A percentile compares a stretch with the other conserved stretches of the same genome.
phyloP scores from a whole-genome alignment of 371 early-diverging fungal species.

The Blakeslea trispora region DNA sequence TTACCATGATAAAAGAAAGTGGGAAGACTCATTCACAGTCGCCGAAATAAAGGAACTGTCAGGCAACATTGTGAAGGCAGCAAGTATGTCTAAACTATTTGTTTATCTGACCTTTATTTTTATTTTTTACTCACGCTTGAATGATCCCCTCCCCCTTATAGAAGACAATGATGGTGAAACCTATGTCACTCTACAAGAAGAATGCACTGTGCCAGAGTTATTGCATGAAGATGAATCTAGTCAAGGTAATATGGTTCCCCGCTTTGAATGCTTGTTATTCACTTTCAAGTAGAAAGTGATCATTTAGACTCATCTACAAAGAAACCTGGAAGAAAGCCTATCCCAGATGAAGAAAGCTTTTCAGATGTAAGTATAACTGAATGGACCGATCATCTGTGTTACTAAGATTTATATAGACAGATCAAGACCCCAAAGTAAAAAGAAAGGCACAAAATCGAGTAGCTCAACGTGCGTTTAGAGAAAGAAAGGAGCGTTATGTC shows the following conservation, averaged over 20 bases:
- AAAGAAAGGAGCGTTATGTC: constrained; percentile 73
- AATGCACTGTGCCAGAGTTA: constrained; percentile 5
- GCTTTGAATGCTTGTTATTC: background rate
- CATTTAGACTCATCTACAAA: constrained; percentile 10
- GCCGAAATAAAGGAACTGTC: constrained; percentile 27
- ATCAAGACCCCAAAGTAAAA: constrained; percentile 55
- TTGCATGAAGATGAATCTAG: constrained; percentile 12
- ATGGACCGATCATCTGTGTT: background rate
- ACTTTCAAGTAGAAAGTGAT: constrained; percentile 21
- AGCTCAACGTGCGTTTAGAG: constrained; percentile 77
- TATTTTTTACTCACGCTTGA: background rate
- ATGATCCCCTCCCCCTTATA: constrained; percentile 4
- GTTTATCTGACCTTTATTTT: background rate
- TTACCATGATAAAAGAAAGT: constrained; percentile 33
- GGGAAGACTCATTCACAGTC: constrained; percentile 30
- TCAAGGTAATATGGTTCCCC: constrained; percentile 16
- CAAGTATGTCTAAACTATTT: constrained; percentile 22
- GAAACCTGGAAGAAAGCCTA: constrained; percentile 39
- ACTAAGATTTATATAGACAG: constrained; percentile 24
- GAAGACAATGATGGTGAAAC: constrained; percentile 31
- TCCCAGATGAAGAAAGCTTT: constrained; percentile 25
- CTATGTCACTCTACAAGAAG: constrained; percentile 26
- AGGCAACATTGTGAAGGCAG: constrained; percentile 38
- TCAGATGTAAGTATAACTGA: constrained; percentile 18
- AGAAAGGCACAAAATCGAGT: constrained; percentile 79